Evolutionary conservation across 345 rosid genomes (phyloP).

Genomic region (Mangifera indica): DNA sequence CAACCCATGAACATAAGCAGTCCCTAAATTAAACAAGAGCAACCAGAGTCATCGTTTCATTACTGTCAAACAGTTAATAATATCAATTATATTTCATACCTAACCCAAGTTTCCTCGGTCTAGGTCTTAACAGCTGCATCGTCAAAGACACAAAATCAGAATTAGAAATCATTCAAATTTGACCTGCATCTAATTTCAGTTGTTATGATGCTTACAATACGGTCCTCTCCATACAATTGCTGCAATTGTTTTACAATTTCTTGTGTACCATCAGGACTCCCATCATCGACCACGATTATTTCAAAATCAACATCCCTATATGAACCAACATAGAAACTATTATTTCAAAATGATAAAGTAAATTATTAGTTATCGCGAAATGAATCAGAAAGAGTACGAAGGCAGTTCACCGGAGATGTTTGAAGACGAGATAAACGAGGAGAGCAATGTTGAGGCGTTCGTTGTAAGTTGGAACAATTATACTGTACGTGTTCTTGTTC

Average conservation of each 20-base stretch:
- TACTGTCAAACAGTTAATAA: constrained; percentile 4
- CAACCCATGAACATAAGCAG: constrained; percentile 88
- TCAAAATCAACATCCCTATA: constrained; percentile 79
- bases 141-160: constrained; percentile 21
- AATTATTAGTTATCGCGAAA: neutral
- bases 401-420: constrained; percentile 64
- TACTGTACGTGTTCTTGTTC: constrained; percentile 65
- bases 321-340: neutral
- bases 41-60: constrained; percentile 13
- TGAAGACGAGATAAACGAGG: constrained; percentile 83
- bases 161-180: neutral
- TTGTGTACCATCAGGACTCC: constrained; percentile 97
- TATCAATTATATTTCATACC: constrained; percentile 48
- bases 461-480: constrained; percentile 89
- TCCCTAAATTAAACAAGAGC: constrained; percentile 48
- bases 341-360: too few relatives aligned
- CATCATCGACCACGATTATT: constrained; percentile 90
- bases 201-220: constrained; percentile 48
- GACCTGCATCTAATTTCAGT: constrained; percentile 1
- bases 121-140: constrained; percentile 77
- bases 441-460: constrained; percentile 93
- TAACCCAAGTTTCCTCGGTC: constrained; percentile 88
- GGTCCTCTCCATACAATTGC: constrained; percentile 74
- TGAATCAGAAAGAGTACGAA: neutral
- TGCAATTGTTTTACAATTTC: constrained; percentile 82